Evolutionary conservation across 2,329 filamentous ascomycete species (phyloP).

Genomic region (Triangularia verruculosa): DNA sequence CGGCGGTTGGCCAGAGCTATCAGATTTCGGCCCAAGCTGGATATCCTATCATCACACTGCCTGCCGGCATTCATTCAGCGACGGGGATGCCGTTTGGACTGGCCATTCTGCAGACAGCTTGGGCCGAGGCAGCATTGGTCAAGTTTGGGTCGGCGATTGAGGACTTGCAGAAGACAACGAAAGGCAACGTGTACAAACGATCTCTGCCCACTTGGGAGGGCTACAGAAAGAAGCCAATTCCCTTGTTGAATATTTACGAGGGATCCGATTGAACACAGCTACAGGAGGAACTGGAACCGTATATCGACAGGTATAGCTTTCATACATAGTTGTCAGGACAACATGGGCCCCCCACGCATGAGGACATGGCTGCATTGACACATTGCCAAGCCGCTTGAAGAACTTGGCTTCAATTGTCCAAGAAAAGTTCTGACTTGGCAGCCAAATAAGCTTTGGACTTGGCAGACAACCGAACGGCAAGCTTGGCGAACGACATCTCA

Average conservation of each 20-base stretch:
- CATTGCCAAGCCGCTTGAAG: neutral
- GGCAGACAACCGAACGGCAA: neutral
- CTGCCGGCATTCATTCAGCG: slow-evolving; percentile 52
- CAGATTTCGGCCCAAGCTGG: slow-evolving; percentile 73
- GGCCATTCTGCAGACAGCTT: slow-evolving; percentile 58
- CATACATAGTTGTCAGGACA: too few relatives aligned
- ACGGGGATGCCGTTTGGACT: slow-evolving; percentile 62
- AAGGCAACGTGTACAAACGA: slow-evolving; percentile 45
- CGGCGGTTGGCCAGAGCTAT: slow-evolving; percentile 64
- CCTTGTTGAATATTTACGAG: slow-evolving; percentile 30
- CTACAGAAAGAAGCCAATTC: slow-evolving; percentile 47
- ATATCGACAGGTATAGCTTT: too few relatives aligned
- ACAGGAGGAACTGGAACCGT: too few relatives aligned
- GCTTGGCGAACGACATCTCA: neutral
- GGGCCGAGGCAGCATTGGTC: slow-evolving; percentile 55
- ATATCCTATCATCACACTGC: slow-evolving; percentile 70
- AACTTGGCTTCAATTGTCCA: neutral
- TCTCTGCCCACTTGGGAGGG: slow-evolving; percentile 51
- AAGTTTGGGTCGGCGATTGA: slow-evolving; percentile 63
- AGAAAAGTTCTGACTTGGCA: neutral
- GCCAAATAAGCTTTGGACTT: neutral
- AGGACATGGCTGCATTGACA: neutral
- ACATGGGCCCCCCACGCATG: too few relatives aligned
- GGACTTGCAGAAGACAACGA: slow-evolving; percentile 45
- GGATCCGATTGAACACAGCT: neutral